phyloP scores from a whole-genome alignment of 2,329 filamentous ascomycete species.

The Trichoderma semiorbis region DNA sequence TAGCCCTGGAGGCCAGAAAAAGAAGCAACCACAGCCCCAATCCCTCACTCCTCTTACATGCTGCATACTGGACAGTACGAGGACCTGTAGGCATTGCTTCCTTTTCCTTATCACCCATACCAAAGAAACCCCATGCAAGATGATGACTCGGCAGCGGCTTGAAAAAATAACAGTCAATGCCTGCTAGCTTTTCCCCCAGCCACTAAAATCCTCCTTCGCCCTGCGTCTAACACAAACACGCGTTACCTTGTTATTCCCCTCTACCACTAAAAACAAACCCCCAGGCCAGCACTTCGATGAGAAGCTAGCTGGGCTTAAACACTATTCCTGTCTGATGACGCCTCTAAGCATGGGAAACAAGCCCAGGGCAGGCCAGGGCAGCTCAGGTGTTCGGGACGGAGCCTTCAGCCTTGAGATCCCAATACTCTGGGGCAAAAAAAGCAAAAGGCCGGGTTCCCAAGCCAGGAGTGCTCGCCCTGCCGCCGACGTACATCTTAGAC shows the following conservation, averaged over 20 bases:
- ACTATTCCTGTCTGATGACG: background rate
- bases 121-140: background rate
- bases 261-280: background rate
- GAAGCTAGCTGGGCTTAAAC: background rate
- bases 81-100: background rate
- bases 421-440: background rate
- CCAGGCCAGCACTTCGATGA: background rate
- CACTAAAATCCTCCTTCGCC: slow-evolving; percentile 13
- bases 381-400: background rate
- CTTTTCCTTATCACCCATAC: background rate
- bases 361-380: background rate
- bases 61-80: background rate
- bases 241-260: slow-evolving; percentile 1
- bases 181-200: background rate
- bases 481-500: background rate
- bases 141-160: background rate
- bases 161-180: background rate
- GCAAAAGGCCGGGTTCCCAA: background rate
- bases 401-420: slow-evolving; percentile 3
- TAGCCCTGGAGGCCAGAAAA: background rate
- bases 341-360: background rate
- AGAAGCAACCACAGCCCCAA: background rate
- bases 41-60: background rate
- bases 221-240: background rate
- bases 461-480: background rate